A percentile compares a stretch with the other conserved stretches of the same genome.
phyloP scores from a whole-genome alignment of 129 eudicot genomes.

The Artemisia tridentata region DNA sequence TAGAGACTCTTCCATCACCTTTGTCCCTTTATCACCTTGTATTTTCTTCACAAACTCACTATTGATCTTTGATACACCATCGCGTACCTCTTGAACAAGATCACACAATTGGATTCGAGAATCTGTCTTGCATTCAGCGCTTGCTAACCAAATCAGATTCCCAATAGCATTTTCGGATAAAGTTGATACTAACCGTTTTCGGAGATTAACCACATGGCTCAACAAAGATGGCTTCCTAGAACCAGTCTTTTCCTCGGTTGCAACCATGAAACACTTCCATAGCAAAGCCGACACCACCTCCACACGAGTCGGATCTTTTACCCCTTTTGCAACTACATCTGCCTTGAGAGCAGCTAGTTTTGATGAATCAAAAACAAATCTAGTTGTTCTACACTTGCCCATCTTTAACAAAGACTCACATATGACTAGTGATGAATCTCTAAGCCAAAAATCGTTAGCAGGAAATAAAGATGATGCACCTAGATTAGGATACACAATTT shows the following conservation, averaged over 20 bases:
- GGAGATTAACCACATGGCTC: constrained; percentile 56
- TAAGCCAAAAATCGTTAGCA: constrained; percentile 42
- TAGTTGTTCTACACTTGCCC: constrained; percentile 49
- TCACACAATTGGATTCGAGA: constrained; percentile 11
- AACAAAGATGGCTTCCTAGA: constrained; percentile 38
- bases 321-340: background rate
- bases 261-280: constrained; percentile 32
- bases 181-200: constrained; percentile 37
- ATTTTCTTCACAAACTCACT: constrained; percentile 51
- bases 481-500: constrained; percentile 36
- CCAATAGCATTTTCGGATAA: constrained; percentile 49
- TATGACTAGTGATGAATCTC: constrained; percentile 51
- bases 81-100: constrained; percentile 36
- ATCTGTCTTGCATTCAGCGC: constrained; percentile 27
- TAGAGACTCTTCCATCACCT: constrained; percentile 39
- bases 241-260: constrained; percentile 29
- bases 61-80: constrained; percentile 42
- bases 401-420: constrained; percentile 60
- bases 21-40: constrained; percentile 36
- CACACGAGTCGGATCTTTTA: constrained; percentile 36
- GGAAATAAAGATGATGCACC: constrained; percentile 49
- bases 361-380: constrained; percentile 50
- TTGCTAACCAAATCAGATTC: constrained; percentile 61
- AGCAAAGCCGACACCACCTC: constrained; percentile 53
- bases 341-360: constrained; percentile 39